These are phyloP conservation scores for Coemansia sp. DNA, from an alignment of 192 early-diverging fungal genomes.

Conservation along the genomic window DNA sequence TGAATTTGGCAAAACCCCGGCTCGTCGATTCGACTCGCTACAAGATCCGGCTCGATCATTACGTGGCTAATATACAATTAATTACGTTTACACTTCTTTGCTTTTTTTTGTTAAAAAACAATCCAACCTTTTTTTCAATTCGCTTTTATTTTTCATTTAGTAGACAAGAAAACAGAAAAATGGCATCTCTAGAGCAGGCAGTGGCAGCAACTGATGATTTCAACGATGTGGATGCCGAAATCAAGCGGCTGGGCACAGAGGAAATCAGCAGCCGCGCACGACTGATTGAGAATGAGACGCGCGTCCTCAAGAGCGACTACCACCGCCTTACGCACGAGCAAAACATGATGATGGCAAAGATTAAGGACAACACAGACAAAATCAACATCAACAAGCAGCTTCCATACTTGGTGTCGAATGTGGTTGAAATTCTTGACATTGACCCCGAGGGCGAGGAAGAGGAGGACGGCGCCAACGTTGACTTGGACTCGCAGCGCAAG, in stretches of 20 bases:
- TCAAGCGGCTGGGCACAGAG: slow-evolving; percentile 83
- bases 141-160: neutral
- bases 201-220: slow-evolving; percentile 51
- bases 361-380: slow-evolving; percentile 98
- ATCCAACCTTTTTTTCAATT: neutral
- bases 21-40: neutral
- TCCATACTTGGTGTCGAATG: slow-evolving; percentile 94
- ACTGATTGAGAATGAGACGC: slow-evolving; percentile 96
- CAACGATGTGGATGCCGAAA: slow-evolving; percentile 87
- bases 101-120: neutral
- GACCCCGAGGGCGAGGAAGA: slow-evolving; percentile 88
- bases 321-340: slow-evolving; percentile 90
- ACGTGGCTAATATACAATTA: slow-evolving; percentile 10
- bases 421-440: slow-evolving; percentile 95
- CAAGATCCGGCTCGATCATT: slow-evolving; percentile 11
- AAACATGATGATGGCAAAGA: slow-evolving; percentile 81
- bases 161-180: slow-evolving; percentile 10
- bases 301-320: slow-evolving; percentile 93
- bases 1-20: neutral
- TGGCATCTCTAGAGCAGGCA: slow-evolving; percentile 54
- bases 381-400: slow-evolving; percentile 98
- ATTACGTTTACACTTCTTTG: slow-evolving; percentile 11
- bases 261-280: slow-evolving; percentile 91
- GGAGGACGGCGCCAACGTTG: slow-evolving; percentile 93
- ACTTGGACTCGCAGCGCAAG: slow-evolving; percentile 89